Base-by-base conservation (phyloP, 805 yeast genomes). In the Vanderwaltozyma tropicalis region DNA sequence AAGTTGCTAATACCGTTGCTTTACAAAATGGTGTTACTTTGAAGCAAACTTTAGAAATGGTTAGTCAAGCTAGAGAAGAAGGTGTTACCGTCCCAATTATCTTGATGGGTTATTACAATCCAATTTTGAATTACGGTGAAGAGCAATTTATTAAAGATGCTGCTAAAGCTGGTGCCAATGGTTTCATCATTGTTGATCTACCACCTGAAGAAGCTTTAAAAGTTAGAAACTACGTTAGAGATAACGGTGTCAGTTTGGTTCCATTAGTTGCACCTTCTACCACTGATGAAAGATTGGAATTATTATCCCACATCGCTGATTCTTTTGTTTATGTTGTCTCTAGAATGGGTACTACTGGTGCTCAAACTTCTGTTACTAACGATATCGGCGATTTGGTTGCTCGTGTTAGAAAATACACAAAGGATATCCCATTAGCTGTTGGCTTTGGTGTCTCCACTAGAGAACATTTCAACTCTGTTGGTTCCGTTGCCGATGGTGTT, bases 261-360 rank as follows among this genome's bases (percentile, higher is more conserved):
- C 99, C 99, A 28, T 68, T 92, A 42, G 94, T 92, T 34, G 96
- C 98, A 2, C 99, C 98, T 31, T 83, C 95, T 25, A 92, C 98
- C 34, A 81, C 95, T 28, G 89, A 89, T 55, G 92, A 80, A 37
- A 76, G 99, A 53, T 72, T 92, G 50, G 72, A 75, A 53, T 64
- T 82, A 24, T 69, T 92, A 52, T 80, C 89, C 8, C 72, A 73
- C 40, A 83, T 92, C 52, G 95, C 99, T 24, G 96, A 89, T 59
- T 84, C 96, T 1, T 92, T 92, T 63, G 80, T 92, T 42, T 92
- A 92, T 53, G 98, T 92, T 28, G 97, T 92, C 14, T 86, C 96
- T 3, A 76, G 95, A 60, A 92, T 92, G 99, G 96, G 97, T 48
- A 79, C 95, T 41, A 92, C 99, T 21, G 98, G 99, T 57, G 89